Percentiles rank a stretch among this genome's conserved stretches.
Evolutionary conservation across 192 early-diverging fungal species (phyloP).

Genomic region (Glomus cerebriforme): DNA sequence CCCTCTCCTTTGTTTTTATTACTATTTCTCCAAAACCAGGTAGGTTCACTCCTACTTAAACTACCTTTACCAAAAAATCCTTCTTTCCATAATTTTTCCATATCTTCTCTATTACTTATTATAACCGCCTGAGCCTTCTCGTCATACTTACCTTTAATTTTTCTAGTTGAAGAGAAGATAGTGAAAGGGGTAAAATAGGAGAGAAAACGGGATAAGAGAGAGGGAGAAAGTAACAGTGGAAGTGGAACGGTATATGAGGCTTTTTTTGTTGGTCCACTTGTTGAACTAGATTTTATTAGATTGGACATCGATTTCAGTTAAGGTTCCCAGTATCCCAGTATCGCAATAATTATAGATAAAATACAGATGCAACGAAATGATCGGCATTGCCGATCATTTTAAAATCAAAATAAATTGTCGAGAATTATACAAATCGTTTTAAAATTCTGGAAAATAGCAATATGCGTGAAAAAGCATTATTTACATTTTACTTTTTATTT

Average conservation of each 20-base stretch:
- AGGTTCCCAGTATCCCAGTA: no score
- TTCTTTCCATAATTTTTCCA: slow-evolving; percentile 54
- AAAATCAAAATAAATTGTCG: no score
- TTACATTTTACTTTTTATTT: not conserved
- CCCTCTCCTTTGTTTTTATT: not conserved
- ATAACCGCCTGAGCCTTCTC: slow-evolving; percentile 29
- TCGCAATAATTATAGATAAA: no score
- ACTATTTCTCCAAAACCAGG: slow-evolving; percentile 57
- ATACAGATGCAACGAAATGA: no score
- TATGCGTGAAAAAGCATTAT: not conserved
- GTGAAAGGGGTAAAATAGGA: not conserved
- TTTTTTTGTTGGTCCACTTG: not conserved
- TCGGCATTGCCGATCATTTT: no score
- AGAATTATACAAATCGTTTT: no score
- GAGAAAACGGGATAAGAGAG: not conserved
- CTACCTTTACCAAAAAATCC: slow-evolving; percentile 79
- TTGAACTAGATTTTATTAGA: not conserved
- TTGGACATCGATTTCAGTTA: not conserved
- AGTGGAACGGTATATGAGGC: not conserved
- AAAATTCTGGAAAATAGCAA: not conserved
- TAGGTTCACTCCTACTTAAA: slow-evolving; percentile 78
- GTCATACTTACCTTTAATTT: slow-evolving; percentile 34
- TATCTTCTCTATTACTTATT: slow-evolving; percentile 35
- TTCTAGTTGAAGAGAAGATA: not conserved
- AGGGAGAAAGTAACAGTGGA: not conserved